Percentiles rank a stretch among this genome's conserved stretches.
phyloP scores from a whole-genome alignment of 2,329 filamentous ascomycete species.

The Sarocladium oryzae region DNA sequence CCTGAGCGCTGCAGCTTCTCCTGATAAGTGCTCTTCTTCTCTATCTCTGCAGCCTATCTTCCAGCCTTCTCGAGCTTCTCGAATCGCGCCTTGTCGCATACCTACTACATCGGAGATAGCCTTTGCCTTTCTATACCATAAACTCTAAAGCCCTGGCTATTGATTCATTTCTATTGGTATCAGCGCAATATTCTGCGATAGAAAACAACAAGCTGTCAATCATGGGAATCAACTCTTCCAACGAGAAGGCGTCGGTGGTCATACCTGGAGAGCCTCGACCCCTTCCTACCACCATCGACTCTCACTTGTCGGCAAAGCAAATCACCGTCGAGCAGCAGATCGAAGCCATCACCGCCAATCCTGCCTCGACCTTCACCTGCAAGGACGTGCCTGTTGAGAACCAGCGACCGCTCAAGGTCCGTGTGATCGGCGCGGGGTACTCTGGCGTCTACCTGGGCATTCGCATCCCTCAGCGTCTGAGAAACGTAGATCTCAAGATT shows the following conservation, averaged over 20 bases:
- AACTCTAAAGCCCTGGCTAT: too few species aligned
- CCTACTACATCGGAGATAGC: too few species aligned
- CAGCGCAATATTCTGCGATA: too few species aligned
- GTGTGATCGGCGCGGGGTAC: slow-evolving; percentile 13
- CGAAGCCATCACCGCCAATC: not conserved
- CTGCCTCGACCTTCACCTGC: not conserved
- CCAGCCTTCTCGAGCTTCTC: too few species aligned
- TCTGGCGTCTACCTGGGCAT: slow-evolving; percentile 14
- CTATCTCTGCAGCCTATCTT: too few species aligned
- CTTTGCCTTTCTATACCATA: too few species aligned
- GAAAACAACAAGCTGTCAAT: too few species aligned
- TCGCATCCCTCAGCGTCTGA: slow-evolving; percentile 9
- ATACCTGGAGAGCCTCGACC: not conserved
- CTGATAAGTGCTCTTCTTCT: too few species aligned
- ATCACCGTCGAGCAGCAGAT: not conserved
- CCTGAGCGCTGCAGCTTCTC: too few species aligned
- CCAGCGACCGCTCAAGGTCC: slow-evolving; percentile 11
- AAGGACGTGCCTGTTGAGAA: slow-evolving; percentile 11
- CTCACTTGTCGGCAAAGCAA: not conserved
- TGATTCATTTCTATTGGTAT: too few species aligned
- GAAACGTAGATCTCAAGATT: slow-evolving; percentile 8
- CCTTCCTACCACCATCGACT: not conserved
- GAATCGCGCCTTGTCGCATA: too few species aligned
- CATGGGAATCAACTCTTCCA: slow-evolving; percentile 5
- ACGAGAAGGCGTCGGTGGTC: not conserved